Conservation (phyloP, 352 stramenopile species). For the Elongisporangium anandrum region DNA sequence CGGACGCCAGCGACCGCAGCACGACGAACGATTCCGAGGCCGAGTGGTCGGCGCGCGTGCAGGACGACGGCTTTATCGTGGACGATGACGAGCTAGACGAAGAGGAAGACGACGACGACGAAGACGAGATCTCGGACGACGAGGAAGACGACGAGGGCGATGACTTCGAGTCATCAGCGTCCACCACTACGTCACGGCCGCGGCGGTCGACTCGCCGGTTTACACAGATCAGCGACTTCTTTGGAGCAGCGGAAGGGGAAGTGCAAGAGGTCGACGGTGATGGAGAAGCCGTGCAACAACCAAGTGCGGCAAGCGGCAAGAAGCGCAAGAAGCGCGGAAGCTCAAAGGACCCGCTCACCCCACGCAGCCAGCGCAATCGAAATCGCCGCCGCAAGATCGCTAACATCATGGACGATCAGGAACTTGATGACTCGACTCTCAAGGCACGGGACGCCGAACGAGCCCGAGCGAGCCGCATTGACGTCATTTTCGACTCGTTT, state of each 20-base stretch:
- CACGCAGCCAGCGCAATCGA: constrained; percentile 18
- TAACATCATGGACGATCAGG: constrained; percentile 59
- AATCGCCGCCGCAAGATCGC: constrained; percentile 62
- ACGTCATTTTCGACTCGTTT: constrained; percentile 32
- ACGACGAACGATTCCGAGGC: constrained; percentile 21
- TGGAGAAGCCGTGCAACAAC: constrained; percentile 3
- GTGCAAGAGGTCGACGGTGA: constrained; percentile 3
- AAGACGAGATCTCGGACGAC: constrained; percentile 13
- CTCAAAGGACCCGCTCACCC: constrained; percentile 3
- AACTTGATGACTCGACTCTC: constrained; percentile 59
- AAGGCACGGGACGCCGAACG: constrained; percentile 62
- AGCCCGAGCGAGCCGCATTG: constrained; percentile 31
- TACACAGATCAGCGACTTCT: too few species aligned
- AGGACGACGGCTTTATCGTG: constrained; percentile 8
- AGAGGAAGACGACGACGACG: constrained; percentile 16
- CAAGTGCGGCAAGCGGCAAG: constrained; percentile 10
- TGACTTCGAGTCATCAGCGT: constrained; percentile 10
- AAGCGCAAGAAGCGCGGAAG: constrained; percentile 22
- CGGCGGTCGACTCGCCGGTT: too few species aligned
- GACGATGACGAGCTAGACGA: constrained; percentile 10
- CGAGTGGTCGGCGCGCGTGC: constrained; percentile 25
- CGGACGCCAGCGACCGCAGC: constrained; percentile 5
- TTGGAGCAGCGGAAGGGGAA: not conserved
- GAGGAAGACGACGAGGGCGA: constrained; percentile 20
- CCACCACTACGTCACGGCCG: constrained; percentile 6